Conservation (phyloP, 2,329 filamentous ascomycete genomes). For the Nigrospora osmanthi region DNA sequence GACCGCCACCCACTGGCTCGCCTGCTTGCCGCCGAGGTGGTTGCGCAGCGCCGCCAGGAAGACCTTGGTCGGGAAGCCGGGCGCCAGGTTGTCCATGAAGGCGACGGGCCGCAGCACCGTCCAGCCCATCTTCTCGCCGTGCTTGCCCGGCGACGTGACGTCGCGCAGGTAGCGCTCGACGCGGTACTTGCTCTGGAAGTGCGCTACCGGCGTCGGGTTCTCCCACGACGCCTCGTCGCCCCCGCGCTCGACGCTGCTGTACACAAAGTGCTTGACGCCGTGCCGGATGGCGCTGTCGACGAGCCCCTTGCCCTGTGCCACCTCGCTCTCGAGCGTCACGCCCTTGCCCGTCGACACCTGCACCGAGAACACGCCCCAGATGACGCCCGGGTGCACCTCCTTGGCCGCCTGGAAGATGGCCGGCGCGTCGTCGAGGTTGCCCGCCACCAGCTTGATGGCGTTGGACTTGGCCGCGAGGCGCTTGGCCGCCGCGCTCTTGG, state of each 20-base stretch:
- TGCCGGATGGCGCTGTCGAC: slow-evolving; percentile 49
- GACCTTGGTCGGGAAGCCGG: slow-evolving; percentile 24
- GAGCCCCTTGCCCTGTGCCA: slow-evolving; percentile 46
- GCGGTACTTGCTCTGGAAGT: slow-evolving; percentile 54
- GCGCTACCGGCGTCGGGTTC: slow-evolving; percentile 47
- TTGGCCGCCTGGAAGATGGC: slow-evolving; percentile 34
- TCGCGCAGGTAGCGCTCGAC: slow-evolving; percentile 55
- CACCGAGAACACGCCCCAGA: slow-evolving; percentile 57
- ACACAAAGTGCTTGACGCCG: slow-evolving; percentile 53
- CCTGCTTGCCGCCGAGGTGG: slow-evolving; percentile 19
- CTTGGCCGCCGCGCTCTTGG: slow-evolving; percentile 35
- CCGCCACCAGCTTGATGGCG: slow-evolving; percentile 32
- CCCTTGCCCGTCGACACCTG: slow-evolving; percentile 25
- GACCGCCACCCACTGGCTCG: slow-evolving; percentile 31
- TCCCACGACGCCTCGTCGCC: slow-evolving; percentile 40
- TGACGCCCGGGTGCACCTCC: slow-evolving; percentile 16
- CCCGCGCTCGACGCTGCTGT: slow-evolving; percentile 56
- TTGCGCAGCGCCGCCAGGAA: slow-evolving; percentile 25
- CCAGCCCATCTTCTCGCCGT: slow-evolving; percentile 40
- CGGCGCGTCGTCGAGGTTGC: slow-evolving; percentile 43
- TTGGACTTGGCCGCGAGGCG: slow-evolving; percentile 34
- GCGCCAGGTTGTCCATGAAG: slow-evolving; percentile 49
- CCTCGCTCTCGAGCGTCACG: slow-evolving; percentile 26
- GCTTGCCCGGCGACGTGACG: slow-evolving; percentile 23
- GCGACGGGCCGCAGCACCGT: slow-evolving; percentile 54